Conservation (phyloP, 495 filamentous ascomycete species). For the Xylaria scruposa region DNA sequence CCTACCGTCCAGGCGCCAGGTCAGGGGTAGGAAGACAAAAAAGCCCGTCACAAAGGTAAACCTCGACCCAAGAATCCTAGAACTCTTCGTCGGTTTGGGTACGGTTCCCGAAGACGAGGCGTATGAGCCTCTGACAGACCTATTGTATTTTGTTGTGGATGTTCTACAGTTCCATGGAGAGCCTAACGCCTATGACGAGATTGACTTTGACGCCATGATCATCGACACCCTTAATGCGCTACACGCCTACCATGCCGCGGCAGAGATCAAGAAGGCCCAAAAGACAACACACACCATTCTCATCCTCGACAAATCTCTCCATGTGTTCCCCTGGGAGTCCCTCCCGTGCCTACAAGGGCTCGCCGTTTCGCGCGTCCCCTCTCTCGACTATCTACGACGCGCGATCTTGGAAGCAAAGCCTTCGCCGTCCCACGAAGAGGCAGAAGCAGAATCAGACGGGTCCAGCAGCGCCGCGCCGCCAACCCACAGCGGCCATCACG, state of each 20-base stretch:
- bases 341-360: constrained; percentile 82
- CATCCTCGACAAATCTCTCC: constrained; percentile 89
- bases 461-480: not conserved
- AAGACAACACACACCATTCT: constrained; percentile 78
- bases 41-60: constrained; percentile 57
- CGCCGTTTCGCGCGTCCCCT: constrained; percentile 84
- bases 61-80: constrained; percentile 78
- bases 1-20: constrained; percentile 80
- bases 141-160: constrained; percentile 95
- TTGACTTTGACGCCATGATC: constrained; percentile 91
- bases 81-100: constrained; percentile 86
- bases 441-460: constrained; percentile 25
- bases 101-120: constrained; percentile 69
- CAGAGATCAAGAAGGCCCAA: constrained; percentile 41
- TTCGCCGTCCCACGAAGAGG: not conserved
- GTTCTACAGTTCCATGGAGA: constrained; percentile 97
- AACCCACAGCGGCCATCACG: constrained; percentile 54
- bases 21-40: constrained; percentile 54
- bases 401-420: constrained; percentile 46
- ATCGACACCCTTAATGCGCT: constrained; percentile 84
- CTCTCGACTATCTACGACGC: constrained; percentile 75
- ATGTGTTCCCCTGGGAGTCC: constrained; percentile 95
- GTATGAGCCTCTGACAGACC: constrained; percentile 84
- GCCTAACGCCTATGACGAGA: constrained; percentile 95
- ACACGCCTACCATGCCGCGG: constrained; percentile 72